Evolutionary conservation across 495 filamentous ascomycete species (phyloP).

Genomic region (Platismatia glauca): DNA sequence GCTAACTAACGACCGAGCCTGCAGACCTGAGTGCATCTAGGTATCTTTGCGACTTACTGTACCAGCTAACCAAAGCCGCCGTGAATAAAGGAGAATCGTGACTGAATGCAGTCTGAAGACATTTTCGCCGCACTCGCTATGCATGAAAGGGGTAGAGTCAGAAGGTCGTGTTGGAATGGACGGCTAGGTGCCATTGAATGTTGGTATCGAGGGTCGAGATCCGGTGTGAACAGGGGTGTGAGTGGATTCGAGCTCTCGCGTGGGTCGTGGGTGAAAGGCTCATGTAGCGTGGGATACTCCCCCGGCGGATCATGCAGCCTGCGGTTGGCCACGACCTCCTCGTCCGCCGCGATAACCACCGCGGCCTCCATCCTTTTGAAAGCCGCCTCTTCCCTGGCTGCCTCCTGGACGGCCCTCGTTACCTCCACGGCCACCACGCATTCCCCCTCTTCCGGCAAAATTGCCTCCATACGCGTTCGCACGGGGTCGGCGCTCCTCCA

Average conservation of each 20-base stretch:
- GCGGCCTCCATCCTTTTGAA: constrained; percentile 55
- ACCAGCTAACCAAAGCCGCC: constrained; percentile 6
- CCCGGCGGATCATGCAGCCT: constrained; percentile 34
- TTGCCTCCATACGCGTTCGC: constrained; percentile 54
- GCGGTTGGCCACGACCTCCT: constrained; percentile 43
- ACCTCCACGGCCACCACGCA: constrained; percentile 62
- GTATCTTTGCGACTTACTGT: constrained; percentile 2
- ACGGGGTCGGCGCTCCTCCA: constrained; percentile 83
- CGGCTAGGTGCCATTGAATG: constrained; percentile 11
- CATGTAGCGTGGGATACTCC: too few relatives aligned
- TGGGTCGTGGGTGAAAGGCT: neutral
- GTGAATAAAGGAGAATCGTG: constrained; percentile 13
- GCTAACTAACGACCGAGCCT: constrained; percentile 5
- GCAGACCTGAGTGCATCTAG: neutral
- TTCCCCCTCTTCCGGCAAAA: constrained; percentile 47
- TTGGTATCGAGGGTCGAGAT: constrained; percentile 7
- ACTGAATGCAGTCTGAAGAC: constrained; percentile 2
- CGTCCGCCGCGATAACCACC: constrained; percentile 48
- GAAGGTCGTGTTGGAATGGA: neutral
- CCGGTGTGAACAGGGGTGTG: neutral
- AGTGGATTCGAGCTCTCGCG: neutral
- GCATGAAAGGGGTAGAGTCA: constrained; percentile 1
- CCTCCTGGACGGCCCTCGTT: constrained; percentile 50
- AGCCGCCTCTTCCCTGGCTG: constrained; percentile 59
- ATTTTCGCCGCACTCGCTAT: constrained; percentile 16